Evolutionary conservation across 148 eudicot genomes (phyloP), one percentile per base, ranked within the genome.

Genomic region (Cornus controversa): DNA sequence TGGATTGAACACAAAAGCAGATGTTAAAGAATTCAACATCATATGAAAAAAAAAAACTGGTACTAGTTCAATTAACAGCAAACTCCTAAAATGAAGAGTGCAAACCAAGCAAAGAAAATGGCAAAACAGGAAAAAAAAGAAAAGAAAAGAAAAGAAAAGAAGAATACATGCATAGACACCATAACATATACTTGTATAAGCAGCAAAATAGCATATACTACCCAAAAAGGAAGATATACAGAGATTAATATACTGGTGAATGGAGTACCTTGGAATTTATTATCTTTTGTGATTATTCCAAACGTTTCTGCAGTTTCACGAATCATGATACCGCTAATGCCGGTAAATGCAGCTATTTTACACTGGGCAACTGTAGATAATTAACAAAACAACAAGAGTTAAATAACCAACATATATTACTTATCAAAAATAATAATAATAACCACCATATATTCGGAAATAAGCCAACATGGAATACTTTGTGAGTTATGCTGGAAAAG

Each of bases 231-330:
- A 47, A 8, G 18, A 16, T 14, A 14, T 6, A 15, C 25, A 10
- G 60, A 73, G 15, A 40, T 3, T 40, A 6, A 40, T 40, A 40
- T 40, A 40, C 45, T 40, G 7, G 20, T 70, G 50, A 28, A 77
- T 28, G 64, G 25, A 40, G 58, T 80, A 88, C 95, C 95, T 87
- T 69, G 87, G 69, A 92, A 92, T 29, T 79, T 88, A 83, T 92
- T 80, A 57, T 92, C 92, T 75, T 50, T 77, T 1, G 97, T 90
- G 71, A 94, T 79, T 50, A 94, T 85, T 77, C 94, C 93, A 86
- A 94, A 88, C 66, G 98, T 90, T 80, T 94, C 92, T 9, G 81
- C 85, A 75, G 94, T 94, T 86, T 94, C 98, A 73, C 93, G 94
- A 68, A 91, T 80, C 91, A 92, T 92, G 81, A 94, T 86, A 53